Percentiles rank a stretch among this genome's conserved stretches.
These are phyloP conservation scores for Solanum dulcamara DNA, from an alignment of 257 asterid genomes.

Conservation along the genomic window DNA sequence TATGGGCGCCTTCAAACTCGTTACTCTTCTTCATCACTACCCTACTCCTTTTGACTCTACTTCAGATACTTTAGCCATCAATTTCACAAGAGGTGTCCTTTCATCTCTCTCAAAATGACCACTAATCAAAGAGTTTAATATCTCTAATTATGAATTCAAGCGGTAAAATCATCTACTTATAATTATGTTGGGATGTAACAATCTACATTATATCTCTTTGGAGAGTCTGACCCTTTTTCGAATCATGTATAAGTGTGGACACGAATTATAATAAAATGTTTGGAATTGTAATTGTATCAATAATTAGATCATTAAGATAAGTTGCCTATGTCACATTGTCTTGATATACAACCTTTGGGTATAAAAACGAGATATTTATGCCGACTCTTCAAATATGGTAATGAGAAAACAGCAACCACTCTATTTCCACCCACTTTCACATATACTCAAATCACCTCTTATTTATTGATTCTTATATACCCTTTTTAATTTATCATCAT, in stretches of 20 bases:
- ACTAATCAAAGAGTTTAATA: not conserved
- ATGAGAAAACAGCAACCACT: not conserved
- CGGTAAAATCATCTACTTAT: not conserved
- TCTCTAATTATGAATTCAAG: rapidly evolving
- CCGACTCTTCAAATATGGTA: not conserved
- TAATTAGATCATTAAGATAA: no score
- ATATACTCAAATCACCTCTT: not conserved
- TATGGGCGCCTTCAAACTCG: not conserved
- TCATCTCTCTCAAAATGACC: not conserved
- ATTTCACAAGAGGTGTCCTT: not conserved
- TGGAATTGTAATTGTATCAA: no score
- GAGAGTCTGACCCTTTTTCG: no score
- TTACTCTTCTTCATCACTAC: not conserved
- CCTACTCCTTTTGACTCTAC: not conserved
- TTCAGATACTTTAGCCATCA: not conserved
- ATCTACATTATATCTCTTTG: not conserved
- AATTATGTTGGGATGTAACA: not conserved
- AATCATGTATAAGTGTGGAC: no score
- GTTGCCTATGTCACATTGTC: not conserved
- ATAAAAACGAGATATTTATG: not conserved
- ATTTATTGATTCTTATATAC: not conserved
- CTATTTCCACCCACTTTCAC: not conserved
- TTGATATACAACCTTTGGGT: not conserved
- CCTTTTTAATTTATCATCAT: not conserved
- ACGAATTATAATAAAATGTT: no score